These are phyloP conservation scores for Solanum sitiens DNA, from an alignment of 257 asterid species.

Conservation along the genomic window DNA sequence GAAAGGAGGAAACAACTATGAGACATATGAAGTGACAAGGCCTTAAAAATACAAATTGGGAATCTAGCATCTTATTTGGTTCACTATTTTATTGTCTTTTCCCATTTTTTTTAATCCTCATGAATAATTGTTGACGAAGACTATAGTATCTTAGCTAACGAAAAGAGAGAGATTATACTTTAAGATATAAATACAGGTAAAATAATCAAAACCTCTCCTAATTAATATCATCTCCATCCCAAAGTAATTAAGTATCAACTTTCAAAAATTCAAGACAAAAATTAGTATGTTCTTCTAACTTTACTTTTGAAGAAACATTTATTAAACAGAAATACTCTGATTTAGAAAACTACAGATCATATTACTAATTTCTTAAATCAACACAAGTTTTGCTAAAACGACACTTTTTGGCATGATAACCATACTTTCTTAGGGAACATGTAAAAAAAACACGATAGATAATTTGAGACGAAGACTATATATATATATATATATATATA, in stretches of 20 bases:
- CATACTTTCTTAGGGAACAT: background rate
- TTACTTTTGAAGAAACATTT: too few relatives aligned
- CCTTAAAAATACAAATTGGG: constrained; percentile 18
- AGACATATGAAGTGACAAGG: constrained; percentile 39
- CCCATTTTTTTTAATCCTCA: too few relatives aligned
- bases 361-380: too few relatives aligned
- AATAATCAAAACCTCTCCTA: background rate
- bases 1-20: background rate
- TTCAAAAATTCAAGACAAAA: background rate
- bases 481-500: too few relatives aligned
- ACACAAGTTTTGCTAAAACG: background rate
- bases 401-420: background rate
- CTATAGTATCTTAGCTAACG: background rate
- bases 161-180: background rate
- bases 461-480: background rate
- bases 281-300: too few relatives aligned
- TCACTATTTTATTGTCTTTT: constrained; percentile 25
- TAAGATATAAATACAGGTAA: background rate
- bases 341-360: too few relatives aligned
- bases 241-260: background rate
- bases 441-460: background rate
- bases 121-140: background rate
- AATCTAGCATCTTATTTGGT: constrained; percentile 41
- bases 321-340: too few relatives aligned
- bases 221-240: background rate